Evolutionary conservation across 768 basidiomycete species (phyloP).

Genomic region (Pleurotus pulmonarius): DNA sequence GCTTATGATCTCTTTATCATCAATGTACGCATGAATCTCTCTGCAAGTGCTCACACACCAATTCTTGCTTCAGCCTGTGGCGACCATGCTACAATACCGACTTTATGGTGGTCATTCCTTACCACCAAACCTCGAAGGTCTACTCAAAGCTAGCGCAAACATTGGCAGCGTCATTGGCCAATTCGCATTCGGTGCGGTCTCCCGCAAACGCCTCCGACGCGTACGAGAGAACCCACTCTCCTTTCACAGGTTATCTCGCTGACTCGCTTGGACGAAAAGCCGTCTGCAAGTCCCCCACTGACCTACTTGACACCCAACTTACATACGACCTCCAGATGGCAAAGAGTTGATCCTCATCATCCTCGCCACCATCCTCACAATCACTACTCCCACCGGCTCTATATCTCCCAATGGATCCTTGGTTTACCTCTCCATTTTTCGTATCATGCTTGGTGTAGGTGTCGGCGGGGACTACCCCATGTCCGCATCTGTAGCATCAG

Average conservation of each 20-base stretch:
- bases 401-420: constrained; percentile 49
- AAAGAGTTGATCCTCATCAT: constrained; percentile 82
- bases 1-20: constrained; percentile 74
- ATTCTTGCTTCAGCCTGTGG: constrained; percentile 43
- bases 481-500: constrained; percentile 66
- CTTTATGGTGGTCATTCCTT: constrained; percentile 51
- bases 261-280: constrained; percentile 68
- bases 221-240: not conserved
- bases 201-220: too few relatives aligned
- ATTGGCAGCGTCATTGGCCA: constrained; percentile 73
- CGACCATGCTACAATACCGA: constrained; percentile 65
- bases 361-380: constrained; percentile 66
- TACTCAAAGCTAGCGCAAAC: constrained; percentile 64
- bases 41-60: not conserved
- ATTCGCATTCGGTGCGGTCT: constrained; percentile 48
- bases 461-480: constrained; percentile 82
- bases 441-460: constrained; percentile 73
- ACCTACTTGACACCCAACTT: not conserved
- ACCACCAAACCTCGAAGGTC: constrained; percentile 53
- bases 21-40: constrained; percentile 37
- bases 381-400: constrained; percentile 54
- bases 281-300: constrained; percentile 38
- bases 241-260: constrained; percentile 50
- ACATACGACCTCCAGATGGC: constrained; percentile 40
- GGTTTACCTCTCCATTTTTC: constrained; percentile 63